Conservation (phyloP, 208 protist species). For the Trypanosoma caninum region DNA sequence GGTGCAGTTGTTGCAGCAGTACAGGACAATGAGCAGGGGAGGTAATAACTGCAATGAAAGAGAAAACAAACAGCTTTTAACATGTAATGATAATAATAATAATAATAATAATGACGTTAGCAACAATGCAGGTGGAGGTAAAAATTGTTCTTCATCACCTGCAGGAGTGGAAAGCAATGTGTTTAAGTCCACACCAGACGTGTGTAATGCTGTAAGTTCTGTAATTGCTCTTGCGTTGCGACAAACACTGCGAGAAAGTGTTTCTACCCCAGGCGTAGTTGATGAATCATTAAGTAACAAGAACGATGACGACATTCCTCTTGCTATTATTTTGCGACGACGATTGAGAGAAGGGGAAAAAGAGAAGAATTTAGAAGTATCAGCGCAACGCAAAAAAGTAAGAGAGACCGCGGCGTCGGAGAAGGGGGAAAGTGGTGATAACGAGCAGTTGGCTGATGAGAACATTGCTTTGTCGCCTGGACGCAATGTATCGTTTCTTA, state of each 20-base stretch:
- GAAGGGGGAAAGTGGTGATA: no score
- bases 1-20: conserved; percentile 18
- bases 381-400: no score
- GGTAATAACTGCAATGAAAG: not conserved
- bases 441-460: no score
- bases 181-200: no score
- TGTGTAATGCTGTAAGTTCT: not conserved
- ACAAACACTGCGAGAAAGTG: not conserved
- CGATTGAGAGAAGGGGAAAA: no score
- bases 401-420: no score
- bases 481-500: not conserved
- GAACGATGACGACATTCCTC: not conserved
- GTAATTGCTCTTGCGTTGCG: conserved; percentile 2
- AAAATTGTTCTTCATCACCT: no score
- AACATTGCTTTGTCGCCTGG: no score
- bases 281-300: not conserved
- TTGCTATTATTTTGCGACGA: no score
- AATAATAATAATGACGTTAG: not conserved
- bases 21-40: not conserved
- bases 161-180: not conserved
- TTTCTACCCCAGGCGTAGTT: no score
- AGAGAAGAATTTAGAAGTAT: no score
- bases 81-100: not conserved
- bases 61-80: not conserved
- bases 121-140: not conserved